Conservation (phyloP, 768 basidiomycete species). For the Tricholoma sp. region DNA sequence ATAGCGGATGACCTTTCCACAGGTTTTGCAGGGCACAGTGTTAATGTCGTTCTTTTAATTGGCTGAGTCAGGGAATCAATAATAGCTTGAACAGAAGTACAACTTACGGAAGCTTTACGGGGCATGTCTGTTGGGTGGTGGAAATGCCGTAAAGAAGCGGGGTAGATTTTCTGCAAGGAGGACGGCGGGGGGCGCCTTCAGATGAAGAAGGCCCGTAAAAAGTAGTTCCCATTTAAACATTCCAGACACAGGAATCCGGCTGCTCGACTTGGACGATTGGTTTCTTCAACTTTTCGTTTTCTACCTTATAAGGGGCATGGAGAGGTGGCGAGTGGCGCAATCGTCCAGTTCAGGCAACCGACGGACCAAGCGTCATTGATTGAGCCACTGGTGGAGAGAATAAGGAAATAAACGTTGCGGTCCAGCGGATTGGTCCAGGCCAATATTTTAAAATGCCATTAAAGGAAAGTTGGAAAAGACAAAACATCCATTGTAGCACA, state of each 20-base stretch:
- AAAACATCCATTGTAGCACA: slow-evolving; percentile 1
- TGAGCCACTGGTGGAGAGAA: slow-evolving; percentile 10
- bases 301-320: slow-evolving; percentile 11
- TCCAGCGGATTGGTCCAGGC: slow-evolving; percentile 8
- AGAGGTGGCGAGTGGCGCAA: slow-evolving; percentile 12
- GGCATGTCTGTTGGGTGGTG: neutral
- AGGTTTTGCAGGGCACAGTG: slow-evolving; percentile 14
- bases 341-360: slow-evolving; percentile 13
- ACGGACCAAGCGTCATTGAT: slow-evolving; percentile 11
- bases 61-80: neutral
- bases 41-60: slow-evolving; percentile 13
- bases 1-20: slow-evolving; percentile 16
- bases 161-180: neutral
- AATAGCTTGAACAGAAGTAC: neutral
- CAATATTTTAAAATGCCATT: slow-evolving; percentile 10
- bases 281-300: slow-evolving; percentile 11
- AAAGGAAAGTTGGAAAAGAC: slow-evolving; percentile 6
- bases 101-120: slow-evolving; percentile 7
- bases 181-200: slow-evolving; percentile 5
- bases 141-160: neutral
- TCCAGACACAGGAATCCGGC: slow-evolving; percentile 1
- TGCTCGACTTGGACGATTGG: slow-evolving; percentile 12
- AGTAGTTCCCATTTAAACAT: slow-evolving; percentile 7
- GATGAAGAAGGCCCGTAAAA: neutral
- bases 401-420: slow-evolving; percentile 10